phyloP scores from a whole-genome alignment of 2,329 filamentous ascomycete genomes.

The Fusarium subglutinans region DNA sequence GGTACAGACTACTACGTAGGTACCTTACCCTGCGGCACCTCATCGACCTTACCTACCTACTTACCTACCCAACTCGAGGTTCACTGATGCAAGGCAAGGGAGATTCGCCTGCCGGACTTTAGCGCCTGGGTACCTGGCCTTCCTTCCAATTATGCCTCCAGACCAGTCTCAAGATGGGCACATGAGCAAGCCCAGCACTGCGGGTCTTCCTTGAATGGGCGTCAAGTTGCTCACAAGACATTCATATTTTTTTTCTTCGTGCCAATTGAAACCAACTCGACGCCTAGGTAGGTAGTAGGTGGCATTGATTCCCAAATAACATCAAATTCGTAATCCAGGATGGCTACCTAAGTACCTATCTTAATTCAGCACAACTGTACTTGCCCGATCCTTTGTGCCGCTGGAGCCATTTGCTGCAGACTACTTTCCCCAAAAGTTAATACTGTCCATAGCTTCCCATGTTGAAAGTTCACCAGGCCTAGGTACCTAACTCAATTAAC shows the following conservation, averaged over 20 bases:
- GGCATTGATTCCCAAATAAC: neutral
- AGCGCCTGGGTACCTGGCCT: constrained; percentile 24
- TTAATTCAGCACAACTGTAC: neutral
- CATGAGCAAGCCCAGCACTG: constrained; percentile 58
- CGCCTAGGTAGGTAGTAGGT: neutral
- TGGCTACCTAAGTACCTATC: neutral
- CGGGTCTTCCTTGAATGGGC: constrained; percentile 44
- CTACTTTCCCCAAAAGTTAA: neutral
- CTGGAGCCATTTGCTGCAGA: neutral
- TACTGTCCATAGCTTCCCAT: neutral
- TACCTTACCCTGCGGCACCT: constrained; percentile 13
- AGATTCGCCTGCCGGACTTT: constrained; percentile 18
- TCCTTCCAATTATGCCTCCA: constrained; percentile 10
- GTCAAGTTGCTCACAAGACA: constrained; percentile 35
- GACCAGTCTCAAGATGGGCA: constrained; percentile 56
- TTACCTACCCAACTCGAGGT: neutral
- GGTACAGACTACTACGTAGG: neutral
- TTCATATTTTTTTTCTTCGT: constrained; percentile 6
- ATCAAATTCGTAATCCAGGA: neutral
- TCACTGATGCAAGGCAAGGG: constrained; percentile 2
- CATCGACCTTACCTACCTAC: neutral
- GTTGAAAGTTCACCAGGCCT: neutral
- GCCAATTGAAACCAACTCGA: constrained; percentile 18
- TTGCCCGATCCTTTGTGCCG: neutral
- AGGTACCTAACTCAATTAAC: neutral